Percentiles rank a stretch among this genome's conserved stretches.
Evolutionary conservation across 2,329 filamentous ascomycete species (phyloP).

Genomic region (Paramyrothecium sp.): DNA sequence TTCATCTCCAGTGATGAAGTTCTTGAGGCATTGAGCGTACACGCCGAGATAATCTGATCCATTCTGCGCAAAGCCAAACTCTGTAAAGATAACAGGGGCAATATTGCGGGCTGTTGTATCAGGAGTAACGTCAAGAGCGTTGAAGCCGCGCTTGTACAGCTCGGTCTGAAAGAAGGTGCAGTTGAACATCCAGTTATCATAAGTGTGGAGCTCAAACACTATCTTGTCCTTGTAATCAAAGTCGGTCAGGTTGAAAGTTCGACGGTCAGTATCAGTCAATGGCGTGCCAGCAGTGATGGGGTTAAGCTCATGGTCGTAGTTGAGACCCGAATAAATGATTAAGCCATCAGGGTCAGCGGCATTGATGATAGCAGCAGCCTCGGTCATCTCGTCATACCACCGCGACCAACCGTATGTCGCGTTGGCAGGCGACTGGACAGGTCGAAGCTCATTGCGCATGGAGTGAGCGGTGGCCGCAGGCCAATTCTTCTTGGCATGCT

Average conservation of each 20-base stretch:
- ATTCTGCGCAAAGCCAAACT: not conserved
- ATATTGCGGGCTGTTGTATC: not conserved
- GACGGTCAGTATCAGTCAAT: not conserved
- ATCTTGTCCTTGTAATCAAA: not conserved
- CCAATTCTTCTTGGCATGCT: slow-evolving; percentile 44
- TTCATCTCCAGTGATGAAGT: not conserved
- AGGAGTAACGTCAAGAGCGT: not conserved
- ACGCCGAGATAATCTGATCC: not conserved
- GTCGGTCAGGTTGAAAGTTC: not conserved
- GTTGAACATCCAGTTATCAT: not conserved
- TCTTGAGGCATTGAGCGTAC: not conserved
- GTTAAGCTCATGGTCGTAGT: slow-evolving; percentile 36
- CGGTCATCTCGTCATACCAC: slow-evolving; percentile 48
- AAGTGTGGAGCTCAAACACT: not conserved
- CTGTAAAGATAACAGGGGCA: not conserved
- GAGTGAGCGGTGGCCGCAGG: slow-evolving; percentile 42
- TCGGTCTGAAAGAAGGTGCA: not conserved
- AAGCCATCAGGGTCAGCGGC: slow-evolving; percentile 45
- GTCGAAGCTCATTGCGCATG: slow-evolving; percentile 49
- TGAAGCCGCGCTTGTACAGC: not conserved
- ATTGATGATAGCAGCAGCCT: slow-evolving; percentile 46
- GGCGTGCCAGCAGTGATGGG: not conserved
- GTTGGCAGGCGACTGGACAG: slow-evolving; percentile 6
- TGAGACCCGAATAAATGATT: slow-evolving; percentile 55
- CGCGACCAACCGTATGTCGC: slow-evolving; percentile 48